Conservation (phyloP, 768 basidiomycete genomes). For the Serpula lacrymans region DNA sequence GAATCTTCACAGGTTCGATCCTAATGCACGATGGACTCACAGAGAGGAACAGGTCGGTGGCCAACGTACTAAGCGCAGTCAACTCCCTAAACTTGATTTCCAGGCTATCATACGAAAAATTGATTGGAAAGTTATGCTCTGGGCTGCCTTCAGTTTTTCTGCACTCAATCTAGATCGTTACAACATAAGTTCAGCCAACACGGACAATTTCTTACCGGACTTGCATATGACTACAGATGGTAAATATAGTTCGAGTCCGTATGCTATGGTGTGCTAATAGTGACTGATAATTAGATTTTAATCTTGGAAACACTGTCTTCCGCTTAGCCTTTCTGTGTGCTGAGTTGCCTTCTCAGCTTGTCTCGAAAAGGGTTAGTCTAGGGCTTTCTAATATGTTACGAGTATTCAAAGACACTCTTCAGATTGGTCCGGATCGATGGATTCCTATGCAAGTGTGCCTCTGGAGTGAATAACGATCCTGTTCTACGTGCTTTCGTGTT, state of each 20-base stretch:
- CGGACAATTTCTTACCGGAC: constrained; percentile 56
- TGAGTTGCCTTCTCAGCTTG: constrained; percentile 59
- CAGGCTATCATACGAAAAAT: constrained; percentile 51
- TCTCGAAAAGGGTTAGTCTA: constrained; percentile 50
- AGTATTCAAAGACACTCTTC: background rate
- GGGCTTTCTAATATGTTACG: background rate
- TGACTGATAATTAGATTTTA: constrained; percentile 39
- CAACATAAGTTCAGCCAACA: constrained; percentile 57
- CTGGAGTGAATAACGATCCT: constrained; percentile 34
- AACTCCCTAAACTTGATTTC: constrained; percentile 1
- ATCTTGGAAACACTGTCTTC: constrained; percentile 53
- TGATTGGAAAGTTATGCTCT: constrained; percentile 60
- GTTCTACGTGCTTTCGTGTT: background rate
- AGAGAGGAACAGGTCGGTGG: constrained; percentile 45
- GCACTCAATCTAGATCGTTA: constrained; percentile 52
- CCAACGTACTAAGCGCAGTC: background rate
- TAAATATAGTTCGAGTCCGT: constrained; percentile 12
- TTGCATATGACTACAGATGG: constrained; percentile 50
- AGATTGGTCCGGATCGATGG: constrained; percentile 64
- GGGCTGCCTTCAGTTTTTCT: constrained; percentile 55
- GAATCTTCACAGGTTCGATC: constrained; percentile 55
- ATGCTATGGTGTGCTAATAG: background rate
- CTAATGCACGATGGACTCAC: constrained; percentile 56
- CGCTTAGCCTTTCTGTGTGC: constrained; percentile 49
- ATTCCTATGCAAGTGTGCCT: constrained; percentile 56